These are phyloP conservation scores for Ophiosphaerella korrae DNA, from an alignment of 2,329 filamentous ascomycete genomes.

Conservation along the genomic window DNA sequence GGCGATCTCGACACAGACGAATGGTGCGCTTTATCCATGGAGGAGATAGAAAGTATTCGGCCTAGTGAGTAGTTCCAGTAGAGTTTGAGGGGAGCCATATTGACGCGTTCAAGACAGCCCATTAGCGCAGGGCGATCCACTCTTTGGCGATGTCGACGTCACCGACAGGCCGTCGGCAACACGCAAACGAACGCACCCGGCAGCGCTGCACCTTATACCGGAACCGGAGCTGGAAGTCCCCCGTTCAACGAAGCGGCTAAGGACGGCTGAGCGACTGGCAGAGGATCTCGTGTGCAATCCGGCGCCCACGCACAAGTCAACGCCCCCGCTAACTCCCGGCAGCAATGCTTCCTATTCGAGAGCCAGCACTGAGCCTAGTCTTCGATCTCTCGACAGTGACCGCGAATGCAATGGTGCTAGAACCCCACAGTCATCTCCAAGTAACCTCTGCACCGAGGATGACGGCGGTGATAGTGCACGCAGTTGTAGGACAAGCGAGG, in stretches of 20 bases:
- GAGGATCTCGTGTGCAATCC: not conserved
- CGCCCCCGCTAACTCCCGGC: not conserved
- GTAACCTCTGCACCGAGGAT: not conserved
- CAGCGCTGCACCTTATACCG: no score
- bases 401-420: not conserved
- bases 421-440: not conserved
- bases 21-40: not conserved
- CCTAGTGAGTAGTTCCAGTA: not conserved
- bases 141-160: no score
- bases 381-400: not conserved
- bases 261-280: not conserved
- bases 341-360: not conserved
- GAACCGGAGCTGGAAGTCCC: not conserved
- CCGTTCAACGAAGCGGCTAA: not conserved
- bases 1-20: not conserved
- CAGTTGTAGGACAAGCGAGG: no score
- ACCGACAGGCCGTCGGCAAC: no score
- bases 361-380: not conserved
- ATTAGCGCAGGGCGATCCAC: no score
- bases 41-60: not conserved
- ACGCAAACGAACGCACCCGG: no score
- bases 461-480: no score
- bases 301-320: not conserved
- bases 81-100: not conserved
- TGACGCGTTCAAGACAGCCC: no score